Base-by-base conservation (phyloP, 1,284 basidiomycete genomes). In the Sanguinoderma infundibulare region DNA sequence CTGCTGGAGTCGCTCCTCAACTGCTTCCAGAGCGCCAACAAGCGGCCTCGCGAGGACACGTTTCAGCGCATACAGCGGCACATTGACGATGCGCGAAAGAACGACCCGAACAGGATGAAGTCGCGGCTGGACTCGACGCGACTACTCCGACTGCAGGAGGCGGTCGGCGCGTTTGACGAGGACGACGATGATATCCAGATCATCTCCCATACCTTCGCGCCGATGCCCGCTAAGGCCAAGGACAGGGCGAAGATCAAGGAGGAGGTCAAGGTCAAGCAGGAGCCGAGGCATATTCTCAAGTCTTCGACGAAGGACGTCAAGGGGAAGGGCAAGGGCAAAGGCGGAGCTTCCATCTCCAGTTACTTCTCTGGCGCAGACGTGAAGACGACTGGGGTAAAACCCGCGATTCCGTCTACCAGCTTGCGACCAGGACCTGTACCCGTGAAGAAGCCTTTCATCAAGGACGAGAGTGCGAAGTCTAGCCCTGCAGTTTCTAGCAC, bases 1-100 rank as follows among this genome's bases (percentile, higher is more conserved):
- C 79, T 98, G 8, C 77, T 97, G 49, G 89, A 92, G 70, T 86
- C 89, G 9, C 80, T 97, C 35, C 79, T 96, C 49, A 82, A 85
- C 30, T 85, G 89, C 63, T 92, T 94, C 74, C 79, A 80, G 51
- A 81, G 84, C 51, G 82, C 82, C 4, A 75, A 79, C 14, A 77
- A 86, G 9, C 77, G 74, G 2, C 91, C 89, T 1, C 77, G 79
- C 3, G 73, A 81, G 22, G 77, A 75, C 22, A 81, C 80, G 2
- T 69, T 90, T 30, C 74, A 77, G 55, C 89, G 88, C 66, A 75
- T 93, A 53, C 79, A 79, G 54, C 87, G 82, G 65, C 82, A 86
- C 57, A 78, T 91, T 42, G 80, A 83, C n/a, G 81, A 82, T 64
- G 83, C 84, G 17, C 81, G 83, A 34, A 81, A 78, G 60, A 78